Conservation (phyloP, 73 alveolate species). For the Breviolum minutum region DNA sequence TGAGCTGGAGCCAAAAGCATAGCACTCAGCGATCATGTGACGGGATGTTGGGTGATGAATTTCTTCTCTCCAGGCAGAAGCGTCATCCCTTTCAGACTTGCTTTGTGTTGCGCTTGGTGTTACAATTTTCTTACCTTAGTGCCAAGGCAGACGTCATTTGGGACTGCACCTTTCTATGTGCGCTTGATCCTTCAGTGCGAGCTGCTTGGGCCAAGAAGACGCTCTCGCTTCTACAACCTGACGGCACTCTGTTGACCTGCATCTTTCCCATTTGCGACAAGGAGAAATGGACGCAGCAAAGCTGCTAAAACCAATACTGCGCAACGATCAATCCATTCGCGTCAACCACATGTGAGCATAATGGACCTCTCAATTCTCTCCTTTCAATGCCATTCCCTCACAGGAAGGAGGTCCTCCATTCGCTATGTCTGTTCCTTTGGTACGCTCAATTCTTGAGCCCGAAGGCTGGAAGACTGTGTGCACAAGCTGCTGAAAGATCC, state of each 20-base stretch:
- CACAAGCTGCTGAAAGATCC: background rate
- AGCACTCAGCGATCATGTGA: background rate
- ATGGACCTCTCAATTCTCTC: background rate
- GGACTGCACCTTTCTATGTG: slow-evolving; percentile 95
- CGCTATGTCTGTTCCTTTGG: slow-evolving; percentile 35
- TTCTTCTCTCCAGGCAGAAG: too few species aligned
- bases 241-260: slow-evolving; percentile 46
- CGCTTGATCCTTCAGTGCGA: slow-evolving; percentile 80
- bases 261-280: slow-evolving; percentile 70
- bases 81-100: background rate
- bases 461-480: background rate
- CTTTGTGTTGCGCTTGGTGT: background rate
- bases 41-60: too few species aligned
- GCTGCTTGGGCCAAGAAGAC: slow-evolving; percentile 59
- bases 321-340: background rate
- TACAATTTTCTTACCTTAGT: background rate
- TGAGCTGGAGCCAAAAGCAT: slow-evolving; percentile 67
- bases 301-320: background rate
- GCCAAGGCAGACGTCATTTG: slow-evolving; percentile 72
- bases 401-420: slow-evolving; percentile 74
- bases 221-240: slow-evolving; percentile 16
- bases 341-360: background rate
- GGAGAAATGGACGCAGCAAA: background rate
- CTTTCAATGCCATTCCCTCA: background rate
- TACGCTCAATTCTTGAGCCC: slow-evolving; percentile 36